A percentile compares a stretch with the other conserved stretches of the same genome.
phyloP scores from a whole-genome alignment of 768 basidiomycete genomes.

The Amanita inopinata region DNA sequence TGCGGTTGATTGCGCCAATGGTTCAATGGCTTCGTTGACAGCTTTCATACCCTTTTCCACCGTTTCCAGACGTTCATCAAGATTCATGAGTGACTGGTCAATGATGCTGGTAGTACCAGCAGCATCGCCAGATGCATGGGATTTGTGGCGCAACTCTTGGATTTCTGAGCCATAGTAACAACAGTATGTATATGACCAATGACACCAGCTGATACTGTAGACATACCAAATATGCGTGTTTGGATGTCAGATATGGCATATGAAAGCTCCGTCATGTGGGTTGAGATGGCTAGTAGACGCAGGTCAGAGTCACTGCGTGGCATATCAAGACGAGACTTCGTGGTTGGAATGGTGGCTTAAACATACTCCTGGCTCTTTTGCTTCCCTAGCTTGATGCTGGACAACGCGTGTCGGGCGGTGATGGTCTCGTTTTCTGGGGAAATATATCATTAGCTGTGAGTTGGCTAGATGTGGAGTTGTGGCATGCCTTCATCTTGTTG shows the following conservation, averaged over 20 bases:
- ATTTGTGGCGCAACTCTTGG: constrained; percentile 86
- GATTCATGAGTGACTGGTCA: constrained; percentile 69
- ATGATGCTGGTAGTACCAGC: constrained; percentile 59
- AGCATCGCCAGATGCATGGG: constrained; percentile 51
- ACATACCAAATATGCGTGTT: constrained; percentile 80
- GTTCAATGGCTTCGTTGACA: constrained; percentile 56
- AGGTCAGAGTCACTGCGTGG: constrained; percentile 44
- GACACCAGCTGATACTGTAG: constrained; percentile 3
- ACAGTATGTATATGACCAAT: constrained; percentile 2
- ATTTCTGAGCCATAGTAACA: constrained; percentile 58
- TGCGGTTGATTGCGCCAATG: constrained; percentile 38
- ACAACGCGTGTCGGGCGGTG: constrained; percentile 40
- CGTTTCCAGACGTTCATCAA: constrained; percentile 71
- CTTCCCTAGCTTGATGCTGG: constrained; percentile 34
- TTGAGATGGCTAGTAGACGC: constrained; percentile 66
- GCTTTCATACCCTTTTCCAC: constrained; percentile 65
- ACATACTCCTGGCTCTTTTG: constrained; percentile 64
- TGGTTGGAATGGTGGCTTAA: constrained; percentile 13
- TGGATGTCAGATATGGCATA: constrained; percentile 85
- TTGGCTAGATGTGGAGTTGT: constrained; percentile 7
- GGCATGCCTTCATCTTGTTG: constrained; percentile 55
- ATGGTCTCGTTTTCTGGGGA: constrained; percentile 63
- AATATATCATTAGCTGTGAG: constrained; percentile 11
- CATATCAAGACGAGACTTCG: constrained; percentile 14
- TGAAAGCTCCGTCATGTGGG: constrained; percentile 80